Percentiles rank a stretch among this genome's conserved stretches.
Evolutionary conservation across 2,329 filamentous ascomycete genomes (phyloP).

Genomic region (Diaporthe sp.): DNA sequence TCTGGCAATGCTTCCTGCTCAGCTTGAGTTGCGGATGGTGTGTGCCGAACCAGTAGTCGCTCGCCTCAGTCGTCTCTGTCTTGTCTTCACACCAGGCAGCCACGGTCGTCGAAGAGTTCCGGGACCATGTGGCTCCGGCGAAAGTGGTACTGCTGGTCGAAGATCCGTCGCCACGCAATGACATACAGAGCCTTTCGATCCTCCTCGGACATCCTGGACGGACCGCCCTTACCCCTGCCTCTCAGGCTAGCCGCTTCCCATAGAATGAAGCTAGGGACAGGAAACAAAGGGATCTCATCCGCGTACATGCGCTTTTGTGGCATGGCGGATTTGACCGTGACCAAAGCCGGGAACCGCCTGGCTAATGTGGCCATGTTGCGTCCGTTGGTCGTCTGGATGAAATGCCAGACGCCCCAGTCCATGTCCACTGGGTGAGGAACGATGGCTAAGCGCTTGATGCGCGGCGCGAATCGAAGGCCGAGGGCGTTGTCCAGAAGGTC

Average conservation of each 20-base stretch:
- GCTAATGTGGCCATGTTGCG: neutral
- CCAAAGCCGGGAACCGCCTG: neutral
- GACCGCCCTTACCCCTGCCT: neutral
- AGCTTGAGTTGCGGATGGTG: neutral
- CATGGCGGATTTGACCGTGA: neutral
- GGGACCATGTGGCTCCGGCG: too few species aligned
- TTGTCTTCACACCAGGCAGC: neutral
- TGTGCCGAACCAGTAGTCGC: neutral
- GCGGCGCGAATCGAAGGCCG: neutral
- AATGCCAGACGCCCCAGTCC: too few species aligned
- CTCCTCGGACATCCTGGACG: neutral
- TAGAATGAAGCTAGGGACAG: neutral
- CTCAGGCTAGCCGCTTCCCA: neutral
- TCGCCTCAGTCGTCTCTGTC: neutral
- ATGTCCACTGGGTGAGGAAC: neutral
- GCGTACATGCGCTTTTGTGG: neutral
- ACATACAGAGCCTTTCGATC: neutral
- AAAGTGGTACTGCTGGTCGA: neutral
- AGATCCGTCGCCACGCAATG: neutral
- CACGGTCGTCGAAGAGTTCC: too few species aligned
- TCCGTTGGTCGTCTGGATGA: neutral
- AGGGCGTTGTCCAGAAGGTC: neutral
- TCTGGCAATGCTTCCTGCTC: neutral
- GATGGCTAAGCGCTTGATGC: neutral
- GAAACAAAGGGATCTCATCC: rapidly evolving